Base-by-base conservation (phyloP, 2,329 filamentous ascomycete species). In the Aspergillus uvarum region DNA sequence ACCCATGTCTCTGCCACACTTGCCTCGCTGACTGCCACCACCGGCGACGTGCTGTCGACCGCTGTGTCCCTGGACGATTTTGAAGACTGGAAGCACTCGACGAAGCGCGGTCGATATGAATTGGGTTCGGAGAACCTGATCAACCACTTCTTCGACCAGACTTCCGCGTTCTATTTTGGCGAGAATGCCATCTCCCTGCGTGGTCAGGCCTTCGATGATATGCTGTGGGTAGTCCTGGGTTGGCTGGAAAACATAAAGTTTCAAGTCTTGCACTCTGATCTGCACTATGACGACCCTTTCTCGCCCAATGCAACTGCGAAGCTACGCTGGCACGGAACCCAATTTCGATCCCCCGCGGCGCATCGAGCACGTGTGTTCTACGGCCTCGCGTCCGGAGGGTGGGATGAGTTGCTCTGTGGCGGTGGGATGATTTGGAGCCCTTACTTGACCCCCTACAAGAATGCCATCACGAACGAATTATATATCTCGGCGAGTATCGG, bases 381-480 rank as follows among this genome's bases (percentile, higher is more conserved):
- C 83, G 89, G 93, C 31, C 79, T 96, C 42, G 90, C 91, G 5
- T 83, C 86, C 5, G 79, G 83, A 11, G 92, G 94, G 5, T 98
- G 93, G 92, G 90, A 96, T 70, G 89, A 85, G 22, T 82, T 81
- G 24, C 83, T 96, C 5, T 98, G 94, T 69, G 85, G 84, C 4
- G 94, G 94, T 22, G 94, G 94, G 49, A 96, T 98, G 90, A 84
- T 87, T 14, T 98, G 94, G 94, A 96, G 90, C 66, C 91, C 91
- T 2, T 85, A 86, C 38, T 78, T 94, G 29, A 76, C 83, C 44
- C 92, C 92, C 0, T 98, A 97, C 80, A 98, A 97, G 73, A 98
- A 98, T 70, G 92, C 94, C 63, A 96, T 98, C 68, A 98, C 94
- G 31, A 97, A 97, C 70, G 87, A 97, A 72, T 84, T 97, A 1